Base-by-base conservation (phyloP, 1,284 basidiomycete species). In the Apiotrichum mycotoxinovorans region DNA sequence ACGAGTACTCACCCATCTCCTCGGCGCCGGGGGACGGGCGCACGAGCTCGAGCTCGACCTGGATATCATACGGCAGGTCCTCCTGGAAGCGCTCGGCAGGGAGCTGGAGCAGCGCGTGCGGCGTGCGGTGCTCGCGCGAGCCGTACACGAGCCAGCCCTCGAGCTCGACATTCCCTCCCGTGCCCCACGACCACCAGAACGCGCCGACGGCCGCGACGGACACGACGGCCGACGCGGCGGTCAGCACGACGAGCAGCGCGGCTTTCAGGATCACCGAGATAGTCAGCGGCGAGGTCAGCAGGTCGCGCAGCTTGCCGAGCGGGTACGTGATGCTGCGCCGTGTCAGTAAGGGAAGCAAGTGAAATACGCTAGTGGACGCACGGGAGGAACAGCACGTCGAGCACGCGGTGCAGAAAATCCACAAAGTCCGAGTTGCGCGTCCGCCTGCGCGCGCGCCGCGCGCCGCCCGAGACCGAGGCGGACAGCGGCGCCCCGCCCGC, bases 131-230 rank as follows among this genome's bases (percentile, higher is more conserved):
- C 22, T 37, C 42, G 25, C 58, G 52, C 33, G 55, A 54, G 41
- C 61, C 76, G 47, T 78, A 78, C 17, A 68, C 61, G 38, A 78
- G 63, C 76, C 76, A 78, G 7, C 74, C 76, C 56, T 78, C 76
- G 1, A 71, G 66, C 56, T 78, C 75, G 22, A 78, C 64, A 3
- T 58, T 52, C n/a, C 68, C 67, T 1, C 72, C 75, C 12, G 71
- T 70, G 2, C 73, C 70, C 71, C 74, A 76, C 3, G 69, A 71
- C 62, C 68, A 75, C 73, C 74, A 78, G 66, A 76, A 77, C 3
- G 72, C 73, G 41, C 68, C 74, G 26, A 76, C 72, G 8, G 73
- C 72, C 11, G 76, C 52, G 1, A 75, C 51, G 11, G 71, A 73
- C 58, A 76, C 68, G 3, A 69, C 56, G 4, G 69, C 70, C 2